Evolutionary conservation across 73 alveolate genomes (phyloP).

Genomic region (Diophrys sp.): DNA sequence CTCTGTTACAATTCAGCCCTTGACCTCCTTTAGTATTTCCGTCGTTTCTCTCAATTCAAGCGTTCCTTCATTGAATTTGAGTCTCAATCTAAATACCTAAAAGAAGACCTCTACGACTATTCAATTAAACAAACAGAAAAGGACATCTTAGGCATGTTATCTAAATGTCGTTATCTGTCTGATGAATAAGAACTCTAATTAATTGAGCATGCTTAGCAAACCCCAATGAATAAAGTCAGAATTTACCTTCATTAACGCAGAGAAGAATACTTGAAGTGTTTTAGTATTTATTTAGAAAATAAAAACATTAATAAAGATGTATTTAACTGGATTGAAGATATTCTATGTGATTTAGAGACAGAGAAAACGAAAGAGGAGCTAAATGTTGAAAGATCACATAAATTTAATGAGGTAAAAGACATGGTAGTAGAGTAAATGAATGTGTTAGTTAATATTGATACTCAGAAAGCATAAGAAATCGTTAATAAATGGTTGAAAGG

Average conservation of each 20-base stretch:
- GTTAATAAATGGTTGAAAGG: slow-evolving; percentile 27
- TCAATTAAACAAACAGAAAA: slow-evolving; percentile 21
- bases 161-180: slow-evolving; percentile 14
- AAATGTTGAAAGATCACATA: background rate
- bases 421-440: slow-evolving; percentile 1
- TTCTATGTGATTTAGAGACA: background rate
- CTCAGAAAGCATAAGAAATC: background rate
- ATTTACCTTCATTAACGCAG: slow-evolving; percentile 15
- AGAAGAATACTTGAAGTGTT: slow-evolving; percentile 28
- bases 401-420: slow-evolving; percentile 2
- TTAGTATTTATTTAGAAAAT: slow-evolving; percentile 7
- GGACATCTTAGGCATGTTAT: slow-evolving; percentile 20
- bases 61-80: background rate
- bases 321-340: slow-evolving; percentile 28
- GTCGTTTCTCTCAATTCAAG: background rate
- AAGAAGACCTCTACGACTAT: slow-evolving; percentile 10
- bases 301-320: slow-evolving; percentile 33
- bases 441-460: slow-evolving; percentile 27
- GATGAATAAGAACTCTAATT: slow-evolving; percentile 19
- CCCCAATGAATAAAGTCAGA: slow-evolving; percentile 28
- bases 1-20: background rate
- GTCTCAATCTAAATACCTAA: background rate
- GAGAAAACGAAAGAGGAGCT: background rate
- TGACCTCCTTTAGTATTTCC: slow-evolving; percentile 17
- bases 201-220: slow-evolving; percentile 20